Conservation (phyloP, 2,329 filamentous ascomycete species). For the Exophiala spinifera region DNA sequence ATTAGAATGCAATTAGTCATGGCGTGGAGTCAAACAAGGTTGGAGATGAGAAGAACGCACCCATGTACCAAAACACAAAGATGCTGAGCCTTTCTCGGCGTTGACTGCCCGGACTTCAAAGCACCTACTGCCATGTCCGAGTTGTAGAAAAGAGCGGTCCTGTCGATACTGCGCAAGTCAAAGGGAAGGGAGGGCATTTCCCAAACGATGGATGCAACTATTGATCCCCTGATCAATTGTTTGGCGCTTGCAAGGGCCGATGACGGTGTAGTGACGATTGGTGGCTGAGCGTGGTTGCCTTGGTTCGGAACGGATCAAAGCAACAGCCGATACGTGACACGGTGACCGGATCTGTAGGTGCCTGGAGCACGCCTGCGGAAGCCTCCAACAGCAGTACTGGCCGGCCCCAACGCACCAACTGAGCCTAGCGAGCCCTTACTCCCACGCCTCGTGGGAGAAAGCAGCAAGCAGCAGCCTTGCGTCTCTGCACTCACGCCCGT, state of each 20-base stretch:
- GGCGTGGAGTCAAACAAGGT: not conserved
- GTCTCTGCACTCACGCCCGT: too few species aligned
- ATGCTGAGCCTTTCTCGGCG: slow-evolving; percentile 44
- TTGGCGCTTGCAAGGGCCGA: slow-evolving; percentile 2
- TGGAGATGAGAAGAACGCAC: slow-evolving; percentile 37
- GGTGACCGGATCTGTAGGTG: too few species aligned
- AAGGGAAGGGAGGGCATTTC: slow-evolving; percentile 28
- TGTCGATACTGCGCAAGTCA: slow-evolving; percentile 30
- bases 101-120: slow-evolving; percentile 20
- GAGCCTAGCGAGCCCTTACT: too few species aligned
- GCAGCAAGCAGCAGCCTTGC: too few species aligned
- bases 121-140: slow-evolving; percentile 21
- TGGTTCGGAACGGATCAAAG: not conserved
- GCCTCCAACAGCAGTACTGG: too few species aligned
- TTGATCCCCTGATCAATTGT: not conserved
- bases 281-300: not conserved
- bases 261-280: not conserved
- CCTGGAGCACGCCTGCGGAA: too few species aligned
- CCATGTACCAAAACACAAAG: slow-evolving; percentile 62
- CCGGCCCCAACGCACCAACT: too few species aligned
- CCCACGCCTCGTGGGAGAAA: too few species aligned
- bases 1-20: slow-evolving; percentile 11
- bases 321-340: not conserved
- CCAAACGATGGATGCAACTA: not conserved
- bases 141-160: slow-evolving; percentile 28